Evolutionary conservation across 139 green algal genomes (phyloP), one percentile per base, ranked within the genome.

Genomic region (Tetradesmus obliquus): DNA sequence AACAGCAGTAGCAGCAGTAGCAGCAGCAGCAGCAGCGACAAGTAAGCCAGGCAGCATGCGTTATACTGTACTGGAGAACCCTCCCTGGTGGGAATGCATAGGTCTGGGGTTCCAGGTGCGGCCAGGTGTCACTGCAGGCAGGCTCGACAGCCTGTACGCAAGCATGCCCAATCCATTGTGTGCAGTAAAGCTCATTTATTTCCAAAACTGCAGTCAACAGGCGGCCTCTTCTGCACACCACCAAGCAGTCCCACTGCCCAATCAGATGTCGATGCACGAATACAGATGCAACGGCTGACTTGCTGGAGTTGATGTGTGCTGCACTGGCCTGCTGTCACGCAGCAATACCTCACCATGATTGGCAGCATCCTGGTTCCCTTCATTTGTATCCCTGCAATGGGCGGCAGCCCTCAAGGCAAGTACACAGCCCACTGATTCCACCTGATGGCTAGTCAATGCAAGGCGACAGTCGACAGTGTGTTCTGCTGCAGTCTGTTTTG

Each of bases 331-430:
- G 60, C 60, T 71, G 7, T 13, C 60, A 20, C 32, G 53, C 95
- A 97, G 92, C 94, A 95, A 83, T 97, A 95, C 92, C 92, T 96
- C 0, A 96, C 94, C 2, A 97, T 97, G 95, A 91, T 97, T 13
- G 95, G 95, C 5, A 96, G 94, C 0, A 93, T 97, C 9, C 92
- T 97, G 5, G 95, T 96, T 57, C 95, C 95, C 9, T 89, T 93
- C 19, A 86, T 96, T 1, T 85, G 96, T 3, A 93, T 97, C 1
- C 94, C 95, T 71, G 60, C 60, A 10, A 71, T 71, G 60, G 60
- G 60, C 3, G 60, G 8, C 60, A 71, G 60, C 60, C 60, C 60
- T 20, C 60, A 71, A 71, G 60, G 60, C 60, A 71, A 71, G 60
- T 71, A 15, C 10, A 4, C 60, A 71, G 60, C 9, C 15, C 9